Conservation (phyloP, 345 rosid species). For the Gossypium anomalum region DNA sequence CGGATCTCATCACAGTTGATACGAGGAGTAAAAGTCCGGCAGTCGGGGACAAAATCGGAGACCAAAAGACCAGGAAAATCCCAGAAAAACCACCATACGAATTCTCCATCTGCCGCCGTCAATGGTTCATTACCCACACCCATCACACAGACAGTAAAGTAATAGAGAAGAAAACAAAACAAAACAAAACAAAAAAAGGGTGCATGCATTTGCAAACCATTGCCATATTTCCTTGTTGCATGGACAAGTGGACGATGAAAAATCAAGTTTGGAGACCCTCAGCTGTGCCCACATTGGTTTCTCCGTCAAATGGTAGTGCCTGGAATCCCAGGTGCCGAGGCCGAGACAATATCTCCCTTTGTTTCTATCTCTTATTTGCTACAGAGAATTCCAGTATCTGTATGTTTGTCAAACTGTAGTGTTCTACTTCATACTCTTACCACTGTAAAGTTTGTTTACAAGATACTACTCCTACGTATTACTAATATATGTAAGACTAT, state of each 20-base stretch:
- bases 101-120: conserved; percentile 30
- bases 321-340: background rate
- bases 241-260: conserved; percentile 32
- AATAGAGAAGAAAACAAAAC: background rate
- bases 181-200: conserved; percentile 5
- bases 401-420: background rate
- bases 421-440: background rate
- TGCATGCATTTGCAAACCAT: background rate
- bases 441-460: background rate
- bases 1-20: conserved; percentile 47
- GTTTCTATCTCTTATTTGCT: background rate
- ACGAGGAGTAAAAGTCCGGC: conserved; percentile 96
- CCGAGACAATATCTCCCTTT: background rate
- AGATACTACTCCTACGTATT: background rate
- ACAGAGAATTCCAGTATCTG: background rate
- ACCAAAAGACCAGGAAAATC: conserved; percentile 62
- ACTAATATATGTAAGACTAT: background rate
- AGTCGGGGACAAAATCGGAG: conserved; percentile 55
- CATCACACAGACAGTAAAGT: conserved; percentile 25
- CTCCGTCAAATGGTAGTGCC: background rate
- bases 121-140: conserved; percentile 25
- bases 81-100: conserved; percentile 46
- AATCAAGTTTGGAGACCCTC: background rate
- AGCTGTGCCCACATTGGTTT: background rate
- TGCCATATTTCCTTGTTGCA: conserved; percentile 46